Evolutionary conservation across 805 yeast species (phyloP), one percentile per base, ranked within the genome.

Genomic region (Pichia occidentalis): DNA sequence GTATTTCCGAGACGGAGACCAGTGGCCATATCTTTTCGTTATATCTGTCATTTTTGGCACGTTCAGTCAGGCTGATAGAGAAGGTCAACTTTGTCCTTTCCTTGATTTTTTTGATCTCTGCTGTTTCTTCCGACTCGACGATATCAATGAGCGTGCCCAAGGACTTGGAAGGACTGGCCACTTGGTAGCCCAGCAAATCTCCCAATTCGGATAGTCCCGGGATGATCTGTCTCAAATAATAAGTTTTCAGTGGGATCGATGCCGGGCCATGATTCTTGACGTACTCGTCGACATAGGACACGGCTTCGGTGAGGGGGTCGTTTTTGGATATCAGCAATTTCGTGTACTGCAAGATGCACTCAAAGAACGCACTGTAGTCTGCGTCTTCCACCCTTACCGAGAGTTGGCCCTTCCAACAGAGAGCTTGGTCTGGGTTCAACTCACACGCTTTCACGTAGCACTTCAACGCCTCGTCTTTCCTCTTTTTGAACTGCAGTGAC

Each of bases 391-490:
- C 59, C 9, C 61, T 65, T 1, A 75, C 56, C 33, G 73, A 70
- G 42, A 77, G 60, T 42, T 80, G 66, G 1, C 97, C 97, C 51
- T 84, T 85, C 94, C 92, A 88, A 0, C 87, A 94, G 19, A 73
- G 56, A 2, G 76, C 46, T 35, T 79, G 74, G 2, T 64, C 63
- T 0, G 74, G 69, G 21, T 75, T 71, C 1, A 77, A 36, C 5
- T 54, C 49, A 3, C 75, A 68, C 0, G 87, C 87, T 16, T 50
- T 52, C 22, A 51, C 49, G 49, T 78, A 80, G 9, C 70, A 56
- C 19, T 45, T 46, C 10, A 59, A 45, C 0, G 85, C 79, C 4
- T 56, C 49, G 2, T 53, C 50, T 4, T 54, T 40, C 5, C 71
- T 58, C 11, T 63, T 54, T 37, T 68, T 48, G 7, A 71, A 54